Conservation (phyloP, 441 rosid genomes). For the Adansonia gregorii region DNA sequence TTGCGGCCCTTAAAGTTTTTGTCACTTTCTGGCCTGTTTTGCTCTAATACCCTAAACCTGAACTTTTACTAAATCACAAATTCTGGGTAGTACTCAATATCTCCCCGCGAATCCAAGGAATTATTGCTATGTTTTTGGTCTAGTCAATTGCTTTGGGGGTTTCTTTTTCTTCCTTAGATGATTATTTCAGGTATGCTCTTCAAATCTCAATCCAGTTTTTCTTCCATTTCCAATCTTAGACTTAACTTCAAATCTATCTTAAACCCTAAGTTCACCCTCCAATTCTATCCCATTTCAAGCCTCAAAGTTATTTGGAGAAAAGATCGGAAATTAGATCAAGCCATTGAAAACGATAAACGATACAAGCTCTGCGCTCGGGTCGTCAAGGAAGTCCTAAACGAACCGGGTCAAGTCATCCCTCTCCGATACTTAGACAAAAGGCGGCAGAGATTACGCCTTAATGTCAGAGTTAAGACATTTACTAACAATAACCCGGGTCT, state of each 20-base stretch:
- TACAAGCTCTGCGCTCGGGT: conserved; percentile 67
- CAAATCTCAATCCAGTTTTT: conserved; percentile 25
- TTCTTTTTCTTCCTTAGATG: neutral
- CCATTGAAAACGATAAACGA: conserved; percentile 65
- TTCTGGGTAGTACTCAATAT: neutral
- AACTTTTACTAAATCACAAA: neutral
- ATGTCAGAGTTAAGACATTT: conserved; percentile 48
- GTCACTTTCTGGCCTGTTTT: neutral
- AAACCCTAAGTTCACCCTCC: conserved; percentile 24
- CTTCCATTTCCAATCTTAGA: conserved; percentile 21
- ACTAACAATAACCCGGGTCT: conserved; percentile 55
- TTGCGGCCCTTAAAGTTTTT: neutral
- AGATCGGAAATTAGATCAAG: conserved; percentile 66
- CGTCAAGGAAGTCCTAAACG: conserved; percentile 72
- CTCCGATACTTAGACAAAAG: conserved; percentile 74
- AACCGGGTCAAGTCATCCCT: conserved; percentile 75
- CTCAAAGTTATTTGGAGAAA: conserved; percentile 79
- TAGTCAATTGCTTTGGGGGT: conserved; percentile 8
- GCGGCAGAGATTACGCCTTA: conserved; percentile 73
- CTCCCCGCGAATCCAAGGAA: neutral
- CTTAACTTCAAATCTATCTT: neutral
- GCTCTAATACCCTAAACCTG: neutral
- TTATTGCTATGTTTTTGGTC: neutral
- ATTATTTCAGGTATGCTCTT: conserved; percentile 41
- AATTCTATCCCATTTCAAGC: conserved; percentile 54